Conservation (phyloP, 306 rosid genomes). For the Begonia loranthoides region DNA sequence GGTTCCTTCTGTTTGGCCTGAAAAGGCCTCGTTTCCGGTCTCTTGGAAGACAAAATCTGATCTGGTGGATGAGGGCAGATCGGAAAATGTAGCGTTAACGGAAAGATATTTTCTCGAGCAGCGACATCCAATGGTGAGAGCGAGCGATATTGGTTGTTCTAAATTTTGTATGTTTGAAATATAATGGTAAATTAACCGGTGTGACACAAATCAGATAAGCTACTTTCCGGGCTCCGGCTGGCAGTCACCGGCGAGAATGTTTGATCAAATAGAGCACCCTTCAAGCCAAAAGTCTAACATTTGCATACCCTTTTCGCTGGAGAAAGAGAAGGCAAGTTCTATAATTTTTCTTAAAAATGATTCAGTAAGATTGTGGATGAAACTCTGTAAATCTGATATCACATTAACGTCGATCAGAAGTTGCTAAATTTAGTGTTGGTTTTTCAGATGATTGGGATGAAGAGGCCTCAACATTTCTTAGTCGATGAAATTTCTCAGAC, state of each 20-base stretch:
- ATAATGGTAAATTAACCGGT: too few species aligned
- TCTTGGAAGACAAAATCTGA: slow-evolving; percentile 1
- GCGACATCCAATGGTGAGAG: not conserved
- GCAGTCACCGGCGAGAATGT: slow-evolving; percentile 8
- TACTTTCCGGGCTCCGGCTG: slow-evolving; percentile 16
- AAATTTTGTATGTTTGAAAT: too few species aligned
- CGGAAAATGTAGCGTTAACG: not conserved
- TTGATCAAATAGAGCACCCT: slow-evolving; percentile 52
- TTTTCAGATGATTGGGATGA: slow-evolving; percentile 24
- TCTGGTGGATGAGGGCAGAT: not conserved
- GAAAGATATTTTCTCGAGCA: not conserved
- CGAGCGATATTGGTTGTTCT: too few species aligned
- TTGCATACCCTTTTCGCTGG: slow-evolving; percentile 8
- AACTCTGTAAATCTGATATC: too few species aligned
- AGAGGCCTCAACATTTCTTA: slow-evolving; percentile 16
- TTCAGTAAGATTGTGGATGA: not conserved
- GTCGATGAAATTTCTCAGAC: slow-evolving; percentile 11
- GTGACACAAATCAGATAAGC: not conserved
- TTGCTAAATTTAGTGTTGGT: not conserved
- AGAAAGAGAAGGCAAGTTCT: slow-evolving; percentile 21
- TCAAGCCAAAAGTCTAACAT: slow-evolving; percentile 50
- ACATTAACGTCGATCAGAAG: not conserved
- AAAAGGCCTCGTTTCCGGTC: slow-evolving; percentile 2
- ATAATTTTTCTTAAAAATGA: not conserved
- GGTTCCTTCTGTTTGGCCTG: not conserved